A percentile compares a stretch with the other conserved stretches of the same genome.
These are phyloP conservation scores for Chlorella vulgaris DNA, from an alignment of 139 green algal species.

Conservation along the genomic window DNA sequence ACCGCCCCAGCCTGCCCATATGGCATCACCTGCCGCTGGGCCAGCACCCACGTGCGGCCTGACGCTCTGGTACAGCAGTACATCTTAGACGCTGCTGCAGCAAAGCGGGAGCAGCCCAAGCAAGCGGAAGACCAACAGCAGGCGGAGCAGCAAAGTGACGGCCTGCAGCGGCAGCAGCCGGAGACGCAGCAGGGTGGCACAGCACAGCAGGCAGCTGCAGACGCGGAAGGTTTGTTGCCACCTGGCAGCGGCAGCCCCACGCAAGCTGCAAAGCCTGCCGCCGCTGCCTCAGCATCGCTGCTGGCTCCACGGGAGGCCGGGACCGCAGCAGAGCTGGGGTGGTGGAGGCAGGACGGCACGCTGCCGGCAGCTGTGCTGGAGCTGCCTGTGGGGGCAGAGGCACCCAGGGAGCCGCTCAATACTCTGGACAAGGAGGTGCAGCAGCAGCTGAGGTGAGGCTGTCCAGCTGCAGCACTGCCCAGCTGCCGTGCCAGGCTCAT, in stretches of 20 bases:
- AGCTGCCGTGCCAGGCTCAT: too few species aligned
- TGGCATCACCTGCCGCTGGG: constrained; percentile 71
- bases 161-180: neutral
- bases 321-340: neutral
- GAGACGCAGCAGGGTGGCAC: neutral
- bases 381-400: neutral
- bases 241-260: too few species aligned
- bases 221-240: too few species aligned
- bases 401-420: neutral
- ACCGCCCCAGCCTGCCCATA: neutral
- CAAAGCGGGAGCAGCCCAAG: neutral
- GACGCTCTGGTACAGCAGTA: constrained; percentile 36
- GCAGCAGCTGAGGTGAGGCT: neutral
- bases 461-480: neutral
- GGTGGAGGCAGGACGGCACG: constrained; percentile 31
- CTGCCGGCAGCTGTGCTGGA: constrained; percentile 8
- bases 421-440: constrained; percentile 1
- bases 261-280: neutral
- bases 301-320: neutral
- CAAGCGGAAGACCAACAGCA: neutral
- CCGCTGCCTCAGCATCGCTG: neutral
- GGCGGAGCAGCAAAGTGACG: constrained; percentile 22
- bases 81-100: neutral
- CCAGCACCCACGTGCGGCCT: constrained; percentile 47
- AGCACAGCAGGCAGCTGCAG: neutral